Conservation (phyloP, 1,284 basidiomycete species). For the Golubevia sp. region DNA sequence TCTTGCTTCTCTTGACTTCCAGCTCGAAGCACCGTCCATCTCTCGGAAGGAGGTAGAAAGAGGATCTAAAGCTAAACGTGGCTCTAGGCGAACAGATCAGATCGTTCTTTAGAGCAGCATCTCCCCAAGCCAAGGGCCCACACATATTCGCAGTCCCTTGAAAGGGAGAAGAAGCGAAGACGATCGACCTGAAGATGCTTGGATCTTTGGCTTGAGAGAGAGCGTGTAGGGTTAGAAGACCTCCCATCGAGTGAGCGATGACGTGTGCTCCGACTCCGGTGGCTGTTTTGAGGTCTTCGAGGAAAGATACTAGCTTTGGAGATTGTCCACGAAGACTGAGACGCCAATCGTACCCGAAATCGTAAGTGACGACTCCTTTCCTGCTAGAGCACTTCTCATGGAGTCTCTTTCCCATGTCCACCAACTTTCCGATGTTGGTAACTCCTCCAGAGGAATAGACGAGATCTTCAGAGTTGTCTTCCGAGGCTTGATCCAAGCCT, state of each 20-base stretch:
- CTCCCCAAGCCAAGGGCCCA: conserved; percentile 54
- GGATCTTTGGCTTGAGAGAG: conserved; percentile 44
- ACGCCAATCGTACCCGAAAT: conserved; percentile 45
- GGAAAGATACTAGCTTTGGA: conserved; percentile 6
- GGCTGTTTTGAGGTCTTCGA: conserved; percentile 31
- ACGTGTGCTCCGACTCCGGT: conserved; percentile 49
- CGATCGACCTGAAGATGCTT: conserved; percentile 47
- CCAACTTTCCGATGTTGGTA: conserved; percentile 27
- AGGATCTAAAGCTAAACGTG: conserved; percentile 53
- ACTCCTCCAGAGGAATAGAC: conserved; percentile 29
- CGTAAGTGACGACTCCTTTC: conserved; percentile 19
- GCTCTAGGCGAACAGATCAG: conserved; percentile 52
- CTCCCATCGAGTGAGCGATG: conserved; percentile 62
- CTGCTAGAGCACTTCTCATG: conserved; percentile 10
- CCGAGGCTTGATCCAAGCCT: conserved; percentile 17
- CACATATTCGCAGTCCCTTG: conserved; percentile 59
- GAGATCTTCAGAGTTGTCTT: conserved; percentile 26
- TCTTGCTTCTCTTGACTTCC: conserved; percentile 10
- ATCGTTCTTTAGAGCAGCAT: conserved; percentile 46
- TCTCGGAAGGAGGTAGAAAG: conserved; percentile 56
- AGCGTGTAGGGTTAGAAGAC: conserved; percentile 57
- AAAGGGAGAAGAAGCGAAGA: conserved; percentile 58
- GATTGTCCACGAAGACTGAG: conserved; percentile 26
- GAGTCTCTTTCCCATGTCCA: conserved; percentile 37
- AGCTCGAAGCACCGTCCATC: conserved; percentile 32